A percentile compares a stretch with the other conserved stretches of the same genome.
Evolutionary conservation across 345 rosid species (phyloP).

Genomic region (Euphorbia pulcherrima): DNA sequence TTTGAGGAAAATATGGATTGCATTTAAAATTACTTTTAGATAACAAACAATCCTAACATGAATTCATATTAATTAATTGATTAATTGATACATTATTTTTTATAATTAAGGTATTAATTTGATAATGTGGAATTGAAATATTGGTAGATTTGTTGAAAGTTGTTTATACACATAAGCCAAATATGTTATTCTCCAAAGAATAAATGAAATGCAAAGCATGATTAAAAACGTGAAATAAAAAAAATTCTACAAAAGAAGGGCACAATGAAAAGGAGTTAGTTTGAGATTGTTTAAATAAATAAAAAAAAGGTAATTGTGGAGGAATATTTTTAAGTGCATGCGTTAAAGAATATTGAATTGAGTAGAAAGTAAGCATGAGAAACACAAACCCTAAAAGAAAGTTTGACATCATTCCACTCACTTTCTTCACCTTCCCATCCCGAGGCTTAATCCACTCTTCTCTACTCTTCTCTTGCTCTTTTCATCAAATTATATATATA

Average conservation of each 20-base stretch:
- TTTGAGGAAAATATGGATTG: too few species aligned
- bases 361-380: slow-evolving; percentile 55
- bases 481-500: neutral
- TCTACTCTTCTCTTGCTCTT: neutral
- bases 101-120: neutral
- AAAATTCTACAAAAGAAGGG: slow-evolving; percentile 21
- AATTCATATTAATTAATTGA: too few species aligned
- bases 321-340: slow-evolving; percentile 51
- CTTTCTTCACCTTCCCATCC: slow-evolving; percentile 54
- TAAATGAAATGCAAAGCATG: slow-evolving; percentile 31
- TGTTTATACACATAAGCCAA: slow-evolving; percentile 35
- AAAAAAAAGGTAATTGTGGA: slow-evolving; percentile 12
- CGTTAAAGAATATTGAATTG: slow-evolving; percentile 38
- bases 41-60: too few species aligned
- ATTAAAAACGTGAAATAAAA: slow-evolving; percentile 19
- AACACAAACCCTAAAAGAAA: slow-evolving; percentile 41
- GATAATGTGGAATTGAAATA: too few species aligned
- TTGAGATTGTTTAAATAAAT: neutral
- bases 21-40: too few species aligned
- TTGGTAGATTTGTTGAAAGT: neutral
- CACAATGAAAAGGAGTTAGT: slow-evolving; percentile 33
- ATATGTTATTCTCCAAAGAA: slow-evolving; percentile 23
- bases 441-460: slow-evolving; percentile 45
- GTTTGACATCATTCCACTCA: slow-evolving; percentile 66
- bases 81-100: too few species aligned